Base-by-base conservation (phyloP, 306 rosid genomes). In the Citrullus amarus region DNA sequence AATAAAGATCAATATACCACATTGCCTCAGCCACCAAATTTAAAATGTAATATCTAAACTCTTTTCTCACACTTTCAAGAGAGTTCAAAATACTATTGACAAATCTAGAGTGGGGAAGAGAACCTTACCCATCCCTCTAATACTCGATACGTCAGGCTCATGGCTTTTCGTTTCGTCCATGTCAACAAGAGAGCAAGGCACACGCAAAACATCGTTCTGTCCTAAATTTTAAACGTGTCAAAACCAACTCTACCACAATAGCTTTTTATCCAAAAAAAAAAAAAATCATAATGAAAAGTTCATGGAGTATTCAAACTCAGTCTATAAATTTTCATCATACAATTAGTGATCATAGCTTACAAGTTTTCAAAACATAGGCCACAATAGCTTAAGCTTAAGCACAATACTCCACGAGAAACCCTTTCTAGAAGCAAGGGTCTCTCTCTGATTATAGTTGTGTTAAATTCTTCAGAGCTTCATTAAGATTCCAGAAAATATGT, bases 131-230 rank as follows among this genome's bases (percentile, higher is more conserved):
- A 74, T 65, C 50, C 70, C 79, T 79, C 80, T 88, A 36, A 80
- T 76, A 79, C 76, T 66, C 36, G 81, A 87, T 78, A 73, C 70
- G 83, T 83, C 78, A 77, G 22, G 12, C 9, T 43, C 73, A 57
- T 51, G 48, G 70, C 41, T 83, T 72, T 74, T 80, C n/a, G 59
- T 80, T 81, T 84, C 84, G 81, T 72, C 81, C 85, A 80, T 86
- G 70, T 81, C 86, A 79, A 63, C 61, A 74, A 51, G 60, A 51
- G 82, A 44, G 73, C 77, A 62, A 76, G 34, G 81, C 41, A 86
- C 81, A 15, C 75, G 87, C 83, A 96, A 86, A 75, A 82, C 87
- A 65, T 83, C 86, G 80, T 88, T 87, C 99, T 96, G 98, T 85
- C 85, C 85, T 36, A 66, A 89, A 83, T 78, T 58, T 22, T 48